Evolutionary conservation across 2,329 filamentous ascomycete species (phyloP).

Genomic region (Stachybotrys echinatus): DNA sequence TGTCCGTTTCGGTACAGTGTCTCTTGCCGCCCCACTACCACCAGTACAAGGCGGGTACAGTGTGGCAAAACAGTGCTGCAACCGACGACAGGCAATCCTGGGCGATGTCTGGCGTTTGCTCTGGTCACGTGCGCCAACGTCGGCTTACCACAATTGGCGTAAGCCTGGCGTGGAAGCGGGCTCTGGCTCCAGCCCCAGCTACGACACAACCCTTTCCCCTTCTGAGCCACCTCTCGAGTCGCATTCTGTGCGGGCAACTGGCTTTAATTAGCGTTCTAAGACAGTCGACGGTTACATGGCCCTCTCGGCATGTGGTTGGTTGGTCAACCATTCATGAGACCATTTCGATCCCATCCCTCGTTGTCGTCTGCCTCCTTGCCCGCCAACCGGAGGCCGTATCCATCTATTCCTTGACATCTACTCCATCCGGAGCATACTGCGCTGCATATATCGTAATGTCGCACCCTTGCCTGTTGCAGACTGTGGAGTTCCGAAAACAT

Average conservation of each 20-base stretch:
- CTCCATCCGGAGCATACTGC: too few species aligned
- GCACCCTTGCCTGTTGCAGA: too few species aligned
- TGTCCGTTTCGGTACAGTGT: not conserved
- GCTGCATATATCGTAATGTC: too few species aligned
- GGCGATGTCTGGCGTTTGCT: not conserved
- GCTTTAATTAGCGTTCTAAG: not conserved
- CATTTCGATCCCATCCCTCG: not conserved
- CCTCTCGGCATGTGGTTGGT: not conserved
- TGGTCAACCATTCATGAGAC: not conserved
- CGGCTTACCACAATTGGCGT: not conserved
- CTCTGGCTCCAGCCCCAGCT: too few species aligned
- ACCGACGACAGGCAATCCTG: not conserved
- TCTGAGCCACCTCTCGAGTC: not conserved
- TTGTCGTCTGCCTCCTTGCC: too few species aligned
- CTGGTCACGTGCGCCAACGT: not conserved
- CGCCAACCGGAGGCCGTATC: too few species aligned
- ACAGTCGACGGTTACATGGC: not conserved
- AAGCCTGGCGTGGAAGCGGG: not conserved
- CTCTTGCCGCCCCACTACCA: not conserved
- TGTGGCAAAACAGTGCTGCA: not conserved
- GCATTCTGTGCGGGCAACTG: not conserved
- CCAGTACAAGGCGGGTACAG: not conserved
- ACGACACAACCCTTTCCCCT: not conserved
- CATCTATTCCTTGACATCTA: too few species aligned
- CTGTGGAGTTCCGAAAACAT: too few species aligned